phyloP scores from a whole-genome alignment of 352 stramenopile species.

The Phytophthora tubulina region DNA sequence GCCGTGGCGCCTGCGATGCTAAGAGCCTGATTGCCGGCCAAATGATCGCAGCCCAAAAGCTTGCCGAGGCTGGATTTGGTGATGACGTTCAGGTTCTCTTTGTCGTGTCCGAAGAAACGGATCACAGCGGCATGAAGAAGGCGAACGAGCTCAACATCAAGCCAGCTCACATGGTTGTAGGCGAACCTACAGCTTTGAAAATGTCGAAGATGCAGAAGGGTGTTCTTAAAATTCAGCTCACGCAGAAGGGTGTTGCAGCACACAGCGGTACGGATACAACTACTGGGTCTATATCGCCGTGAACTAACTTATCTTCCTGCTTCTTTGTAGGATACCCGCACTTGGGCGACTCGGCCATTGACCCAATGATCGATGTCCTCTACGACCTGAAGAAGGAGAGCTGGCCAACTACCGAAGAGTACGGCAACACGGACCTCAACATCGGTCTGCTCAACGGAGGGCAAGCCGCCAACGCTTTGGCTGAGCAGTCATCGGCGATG shows the following conservation, averaged over 20 bases:
- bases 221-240: conserved; percentile 86
- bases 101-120: conserved; percentile 90
- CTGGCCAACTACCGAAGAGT: conserved; percentile 84
- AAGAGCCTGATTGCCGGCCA: conserved; percentile 87
- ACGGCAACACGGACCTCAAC: conserved; percentile 87
- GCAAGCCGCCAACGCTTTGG: conserved; percentile 84
- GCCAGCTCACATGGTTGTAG: conserved; percentile 82
- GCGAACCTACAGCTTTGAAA: conserved; percentile 82
- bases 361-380: conserved; percentile 86
- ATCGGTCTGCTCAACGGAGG: conserved; percentile 85
- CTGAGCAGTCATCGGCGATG: conserved; percentile 86
- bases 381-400: conserved; percentile 81
- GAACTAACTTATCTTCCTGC: conserved; percentile 10
- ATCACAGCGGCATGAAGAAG: conserved; percentile 91
- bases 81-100: conserved; percentile 83
- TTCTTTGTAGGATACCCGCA: conserved; percentile 73
- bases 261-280: conserved; percentile 65
- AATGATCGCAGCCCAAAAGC: conserved; percentile 80
- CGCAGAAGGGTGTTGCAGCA: conserved; percentile 73
- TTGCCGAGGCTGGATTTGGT: conserved; percentile 64
- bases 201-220: conserved; percentile 91
- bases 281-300: neutral
- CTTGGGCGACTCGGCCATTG: conserved; percentile 84
- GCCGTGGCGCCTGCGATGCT: conserved; percentile 85
- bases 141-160: conserved; percentile 81